Conservation (phyloP, 305 asterid species). For the Fraxinus velutina region DNA sequence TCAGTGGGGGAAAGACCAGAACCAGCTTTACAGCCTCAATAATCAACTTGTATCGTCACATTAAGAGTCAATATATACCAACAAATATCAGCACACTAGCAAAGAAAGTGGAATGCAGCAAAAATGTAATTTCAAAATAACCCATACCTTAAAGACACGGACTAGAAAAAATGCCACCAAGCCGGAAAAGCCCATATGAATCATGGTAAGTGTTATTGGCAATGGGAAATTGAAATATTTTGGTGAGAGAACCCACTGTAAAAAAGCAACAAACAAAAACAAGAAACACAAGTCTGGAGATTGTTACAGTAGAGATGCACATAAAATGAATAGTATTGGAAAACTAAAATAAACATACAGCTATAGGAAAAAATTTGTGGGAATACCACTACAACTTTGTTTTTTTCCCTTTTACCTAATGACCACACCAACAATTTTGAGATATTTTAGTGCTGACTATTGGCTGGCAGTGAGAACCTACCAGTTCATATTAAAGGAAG, state of each 20-base stretch:
- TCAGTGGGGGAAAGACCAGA: slow-evolving; percentile 11
- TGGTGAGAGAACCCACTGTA: slow-evolving; percentile 99
- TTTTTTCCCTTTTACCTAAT: not conserved
- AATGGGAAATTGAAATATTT: slow-evolving; percentile 93
- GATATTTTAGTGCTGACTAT: not conserved
- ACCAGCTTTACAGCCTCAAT: slow-evolving; percentile 4
- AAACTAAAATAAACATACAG: slow-evolving; percentile 14
- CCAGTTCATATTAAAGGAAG: not conserved
- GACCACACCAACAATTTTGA: not conserved
- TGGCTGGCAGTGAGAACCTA: slow-evolving; percentile 8
- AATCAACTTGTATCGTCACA: slow-evolving; percentile 16
- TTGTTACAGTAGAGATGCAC: slow-evolving; percentile 5
- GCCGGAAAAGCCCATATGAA: slow-evolving; percentile 98
- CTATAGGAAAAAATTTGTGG: not conserved
- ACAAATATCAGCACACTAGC: not conserved
- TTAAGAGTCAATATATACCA: slow-evolving; percentile 11
- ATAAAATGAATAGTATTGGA: slow-evolving; percentile 15
- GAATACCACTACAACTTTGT: not conserved
- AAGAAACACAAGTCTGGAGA: slow-evolving; percentile 2
- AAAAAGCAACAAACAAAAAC: slow-evolving; percentile 26
- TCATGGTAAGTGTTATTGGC: slow-evolving; percentile 97
- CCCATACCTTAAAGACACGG: slow-evolving; percentile 79
- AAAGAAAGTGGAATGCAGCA: slow-evolving; percentile 1
- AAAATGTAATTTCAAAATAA: slow-evolving; percentile 20
- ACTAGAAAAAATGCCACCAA: slow-evolving; percentile 81